A percentile compares a stretch with the other conserved stretches of the same genome.
These are phyloP conservation scores for Puccinia sorghi DNA, from an alignment of 1,284 basidiomycete genomes.

Conservation along the genomic window DNA sequence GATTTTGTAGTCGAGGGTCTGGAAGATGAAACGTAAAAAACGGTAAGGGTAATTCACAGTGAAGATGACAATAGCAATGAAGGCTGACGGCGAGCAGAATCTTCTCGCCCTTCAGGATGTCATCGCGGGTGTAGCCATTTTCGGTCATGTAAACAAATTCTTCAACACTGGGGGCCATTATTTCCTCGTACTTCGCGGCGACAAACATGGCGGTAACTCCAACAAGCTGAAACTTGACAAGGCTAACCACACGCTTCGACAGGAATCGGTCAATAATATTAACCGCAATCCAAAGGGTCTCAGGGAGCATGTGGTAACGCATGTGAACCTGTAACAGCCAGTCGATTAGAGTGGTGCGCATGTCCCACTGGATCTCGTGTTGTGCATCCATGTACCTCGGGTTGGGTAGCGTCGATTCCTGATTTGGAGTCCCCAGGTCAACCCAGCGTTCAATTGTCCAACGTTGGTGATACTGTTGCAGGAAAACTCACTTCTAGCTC, in stretches of 20 bases:
- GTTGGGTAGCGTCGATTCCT: constrained; percentile 87
- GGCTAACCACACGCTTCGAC: constrained; percentile 65
- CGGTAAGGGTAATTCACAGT: constrained; percentile 36
- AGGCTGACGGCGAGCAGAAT: constrained; percentile 74
- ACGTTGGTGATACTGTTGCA: too few relatives aligned
- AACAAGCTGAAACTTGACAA: constrained; percentile 68
- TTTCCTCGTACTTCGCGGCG: constrained; percentile 68
- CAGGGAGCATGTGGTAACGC: constrained; percentile 68
- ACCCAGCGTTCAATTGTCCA: background rate
- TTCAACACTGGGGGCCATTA: constrained; percentile 67
- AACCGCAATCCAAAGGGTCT: constrained; percentile 70
- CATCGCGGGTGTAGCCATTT: constrained; percentile 85
- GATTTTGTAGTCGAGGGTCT: constrained; percentile 88
- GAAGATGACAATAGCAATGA: constrained; percentile 14
- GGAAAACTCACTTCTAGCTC: constrained; percentile 72
- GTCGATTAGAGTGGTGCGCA: constrained; percentile 56
- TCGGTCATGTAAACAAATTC: constrained; percentile 98
- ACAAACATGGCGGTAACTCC: constrained; percentile 69
- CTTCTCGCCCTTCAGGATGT: constrained; percentile 95
- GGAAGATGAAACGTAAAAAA: constrained; percentile 50
- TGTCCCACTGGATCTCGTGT: constrained; percentile 85
- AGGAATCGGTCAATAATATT: constrained; percentile 69
- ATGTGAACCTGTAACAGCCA: constrained; percentile 68
- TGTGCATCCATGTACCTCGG: constrained; percentile 93
- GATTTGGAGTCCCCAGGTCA: constrained; percentile 40